Percentiles rank a stretch among this genome's conserved stretches.
These are phyloP conservation scores for Potentilla sterilis DNA, from an alignment of 306 rosid species.

Conservation along the genomic window DNA sequence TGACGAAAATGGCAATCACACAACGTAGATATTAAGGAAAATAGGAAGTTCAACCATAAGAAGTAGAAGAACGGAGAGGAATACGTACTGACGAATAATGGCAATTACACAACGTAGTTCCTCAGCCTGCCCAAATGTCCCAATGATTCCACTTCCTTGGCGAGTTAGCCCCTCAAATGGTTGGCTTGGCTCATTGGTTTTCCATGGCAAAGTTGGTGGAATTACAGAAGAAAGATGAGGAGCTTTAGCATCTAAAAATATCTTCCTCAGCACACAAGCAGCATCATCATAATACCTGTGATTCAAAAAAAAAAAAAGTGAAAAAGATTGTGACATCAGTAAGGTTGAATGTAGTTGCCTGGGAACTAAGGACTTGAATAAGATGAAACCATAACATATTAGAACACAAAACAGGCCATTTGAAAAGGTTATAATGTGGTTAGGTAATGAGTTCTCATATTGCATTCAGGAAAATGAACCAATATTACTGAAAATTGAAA, in stretches of 20 bases:
- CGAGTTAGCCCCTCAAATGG: slow-evolving; percentile 82
- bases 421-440: background rate
- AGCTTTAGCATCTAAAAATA: slow-evolving; percentile 93
- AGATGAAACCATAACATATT: background rate
- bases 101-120: slow-evolving; percentile 96
- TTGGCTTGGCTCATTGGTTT: slow-evolving; percentile 66
- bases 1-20: slow-evolving; percentile 90
- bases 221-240: slow-evolving; percentile 91
- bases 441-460: background rate
- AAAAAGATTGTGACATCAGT: slow-evolving; percentile 14
- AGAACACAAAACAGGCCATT: background rate
- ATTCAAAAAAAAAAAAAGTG: slow-evolving; percentile 5
- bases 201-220: slow-evolving; percentile 96
- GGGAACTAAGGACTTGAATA: background rate
- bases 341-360: slow-evolving; percentile 4
- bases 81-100: slow-evolving; percentile 84
- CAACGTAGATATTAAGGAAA: slow-evolving; percentile 48
- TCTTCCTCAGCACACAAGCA: slow-evolving; percentile 94
- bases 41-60: slow-evolving; percentile 10
- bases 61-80: slow-evolving; percentile 17
- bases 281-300: slow-evolving; percentile 94
- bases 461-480: background rate
- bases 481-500: slow-evolving; percentile 8
- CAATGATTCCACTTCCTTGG: slow-evolving; percentile 88
- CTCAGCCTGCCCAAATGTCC: slow-evolving; percentile 85